phyloP scores from a whole-genome alignment of 225 moss, liverwort and hornwort genomes.

The Thuidium tamariscinum region DNA sequence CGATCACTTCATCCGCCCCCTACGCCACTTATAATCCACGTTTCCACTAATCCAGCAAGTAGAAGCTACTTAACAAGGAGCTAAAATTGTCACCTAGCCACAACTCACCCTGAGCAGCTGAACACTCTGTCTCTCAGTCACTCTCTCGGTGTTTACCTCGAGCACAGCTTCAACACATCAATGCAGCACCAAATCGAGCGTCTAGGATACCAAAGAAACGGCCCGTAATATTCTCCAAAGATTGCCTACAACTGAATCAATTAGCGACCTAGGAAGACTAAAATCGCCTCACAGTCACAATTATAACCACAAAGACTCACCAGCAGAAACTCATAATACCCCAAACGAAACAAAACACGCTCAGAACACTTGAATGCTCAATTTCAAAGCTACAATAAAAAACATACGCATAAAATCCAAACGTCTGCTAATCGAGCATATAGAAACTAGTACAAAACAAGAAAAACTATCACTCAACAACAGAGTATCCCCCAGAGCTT shows the following conservation, averaged over 20 bases:
- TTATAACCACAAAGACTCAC: background rate
- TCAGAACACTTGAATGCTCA: background rate
- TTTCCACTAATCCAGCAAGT: background rate
- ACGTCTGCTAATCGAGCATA: background rate
- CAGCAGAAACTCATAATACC: background rate
- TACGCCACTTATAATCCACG: background rate
- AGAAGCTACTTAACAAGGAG: background rate
- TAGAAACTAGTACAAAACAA: background rate
- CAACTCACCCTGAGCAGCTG: background rate
- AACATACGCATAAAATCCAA: background rate
- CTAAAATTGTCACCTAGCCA: background rate
- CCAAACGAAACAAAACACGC: background rate
- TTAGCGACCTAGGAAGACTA: background rate
- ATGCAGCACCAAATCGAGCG: background rate
- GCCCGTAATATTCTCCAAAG: background rate
- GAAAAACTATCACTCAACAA: background rate
- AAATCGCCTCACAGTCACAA: background rate
- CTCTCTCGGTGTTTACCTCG: background rate
- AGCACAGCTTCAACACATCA: background rate
- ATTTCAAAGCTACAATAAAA: background rate
- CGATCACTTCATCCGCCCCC: background rate
- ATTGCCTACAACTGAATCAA: background rate
- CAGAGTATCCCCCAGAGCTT: background rate
- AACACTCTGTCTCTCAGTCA: background rate
- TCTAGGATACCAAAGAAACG: background rate